Base-by-base conservation (phyloP, 129 eudicot species). In the Artemisia argyi region DNA sequence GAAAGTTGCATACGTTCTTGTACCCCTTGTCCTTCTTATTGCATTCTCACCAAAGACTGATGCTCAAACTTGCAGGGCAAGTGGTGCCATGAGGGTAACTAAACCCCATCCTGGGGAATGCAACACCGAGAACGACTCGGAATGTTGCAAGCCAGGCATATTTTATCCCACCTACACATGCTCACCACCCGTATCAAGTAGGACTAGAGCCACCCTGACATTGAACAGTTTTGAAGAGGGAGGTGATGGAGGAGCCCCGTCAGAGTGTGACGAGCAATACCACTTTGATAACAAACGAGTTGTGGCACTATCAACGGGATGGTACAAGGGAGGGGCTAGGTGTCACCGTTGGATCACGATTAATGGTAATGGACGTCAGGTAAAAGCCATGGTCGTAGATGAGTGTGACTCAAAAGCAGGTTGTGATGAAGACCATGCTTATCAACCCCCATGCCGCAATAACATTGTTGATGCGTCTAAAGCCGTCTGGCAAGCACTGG, bases 391-490 rank as follows among this genome's bases (percentile, higher is more conserved):
- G 80, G 80, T 68, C 61, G 80, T 76, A 19, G 75, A 76, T 14
- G 54, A 76, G 64, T 68, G 75, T 35, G 80, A 76, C 61, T 81
- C 85, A 12, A 71, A 59, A 2, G 60, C 26, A 83, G 83, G 73
- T 1, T 72, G 82, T 63, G 85, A 83, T 51, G 77, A 46, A 17
- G 84, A 74, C 3, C 88, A 83, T 57, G 84, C 68, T 70, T 83
- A 83, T 65, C 81, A 79, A 24, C 84, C 84, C 7, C 82, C 84
- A 4, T 79, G 87, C 77, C 67, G 14, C 1, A 75, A 83, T 63
- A 79, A 83, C 69, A 66, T 76, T 66, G 85, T 76, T 20, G 82
- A 71, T 54, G 87, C 79, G 16, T 83, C 87, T 12, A 63, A 71
- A 76, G 84, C 73, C 2, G 84, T 80, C 3, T 80, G 84, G 84